Percentiles rank a stretch among this genome's conserved stretches.
Conservation (phyloP, 306 rosid genomes). For the Mucuna pruriens region DNA sequence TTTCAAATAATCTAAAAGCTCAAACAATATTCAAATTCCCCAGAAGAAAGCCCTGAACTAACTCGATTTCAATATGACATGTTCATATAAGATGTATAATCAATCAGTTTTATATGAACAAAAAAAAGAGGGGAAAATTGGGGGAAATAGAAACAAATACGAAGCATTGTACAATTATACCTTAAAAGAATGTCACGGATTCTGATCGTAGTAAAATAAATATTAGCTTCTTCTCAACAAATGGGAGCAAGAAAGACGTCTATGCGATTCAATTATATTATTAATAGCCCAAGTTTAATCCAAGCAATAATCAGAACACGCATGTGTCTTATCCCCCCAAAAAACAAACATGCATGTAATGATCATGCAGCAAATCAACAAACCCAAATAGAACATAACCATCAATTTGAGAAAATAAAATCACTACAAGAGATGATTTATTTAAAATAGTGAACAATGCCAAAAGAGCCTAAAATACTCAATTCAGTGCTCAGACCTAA, state of each 20-base stretch:
- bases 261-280: not conserved
- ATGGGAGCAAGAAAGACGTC: not conserved
- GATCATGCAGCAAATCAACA: constrained; percentile 8
- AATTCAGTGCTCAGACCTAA: constrained; percentile 20
- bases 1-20: not conserved
- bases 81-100: not conserved
- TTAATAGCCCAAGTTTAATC: not conserved
- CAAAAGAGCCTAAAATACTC: not conserved
- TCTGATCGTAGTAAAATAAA: not conserved
- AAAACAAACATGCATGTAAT: not conserved
- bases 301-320: constrained; percentile 22
- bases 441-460: constrained; percentile 8
- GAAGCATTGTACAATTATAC: not conserved
- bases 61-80: not conserved
- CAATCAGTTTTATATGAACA: not conserved
- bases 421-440: not conserved
- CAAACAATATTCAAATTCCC: not conserved
- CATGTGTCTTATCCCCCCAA: not conserved
- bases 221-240: not conserved
- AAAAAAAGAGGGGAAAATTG: not conserved
- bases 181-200: not conserved
- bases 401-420: not conserved
- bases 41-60: not conserved
- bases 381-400: not conserved
- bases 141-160: not conserved